These are phyloP conservation scores for Vigna mungo DNA, from an alignment of 306 rosid species.

Conservation along the genomic window DNA sequence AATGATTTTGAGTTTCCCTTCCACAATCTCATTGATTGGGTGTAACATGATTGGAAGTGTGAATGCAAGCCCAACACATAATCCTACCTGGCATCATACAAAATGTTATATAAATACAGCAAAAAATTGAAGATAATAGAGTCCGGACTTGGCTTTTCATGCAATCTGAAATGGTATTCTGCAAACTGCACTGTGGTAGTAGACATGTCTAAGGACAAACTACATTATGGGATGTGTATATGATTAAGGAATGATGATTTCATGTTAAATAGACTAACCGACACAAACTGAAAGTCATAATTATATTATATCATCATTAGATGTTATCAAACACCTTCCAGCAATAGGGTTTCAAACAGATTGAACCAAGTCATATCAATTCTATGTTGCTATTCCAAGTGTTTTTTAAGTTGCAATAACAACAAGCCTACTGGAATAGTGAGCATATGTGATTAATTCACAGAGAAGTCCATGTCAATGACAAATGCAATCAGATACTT, in stretches of 20 bases:
- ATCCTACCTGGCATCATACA: slow-evolving; percentile 67
- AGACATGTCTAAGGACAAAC: background rate
- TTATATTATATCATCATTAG: background rate
- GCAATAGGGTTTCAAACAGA: slow-evolving; percentile 14
- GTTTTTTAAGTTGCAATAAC: background rate
- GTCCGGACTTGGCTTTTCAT: slow-evolving; percentile 12
- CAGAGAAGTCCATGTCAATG: slow-evolving; percentile 2
- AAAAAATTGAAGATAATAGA: background rate
- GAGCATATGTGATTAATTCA: background rate
- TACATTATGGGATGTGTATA: background rate
- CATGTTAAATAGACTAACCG: slow-evolving; percentile 30
- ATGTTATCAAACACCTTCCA: slow-evolving; percentile 11
- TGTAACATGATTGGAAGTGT: slow-evolving; percentile 92
- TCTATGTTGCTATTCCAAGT: slow-evolving; percentile 1
- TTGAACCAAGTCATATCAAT: slow-evolving; percentile 19
- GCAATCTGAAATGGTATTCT: background rate
- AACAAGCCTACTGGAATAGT: slow-evolving; percentile 3
- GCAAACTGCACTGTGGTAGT: background rate
- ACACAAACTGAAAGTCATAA: slow-evolving; percentile 9
- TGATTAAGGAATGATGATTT: background rate
- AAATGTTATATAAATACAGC: slow-evolving; percentile 32
- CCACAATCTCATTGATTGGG: slow-evolving; percentile 85
- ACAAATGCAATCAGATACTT: slow-evolving; percentile 21
- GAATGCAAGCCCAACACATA: slow-evolving; percentile 81
- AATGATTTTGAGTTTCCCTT: slow-evolving; percentile 52